phyloP scores from a whole-genome alignment of 176 grass and related monocot species.

The Lolium multiflorum region DNA sequence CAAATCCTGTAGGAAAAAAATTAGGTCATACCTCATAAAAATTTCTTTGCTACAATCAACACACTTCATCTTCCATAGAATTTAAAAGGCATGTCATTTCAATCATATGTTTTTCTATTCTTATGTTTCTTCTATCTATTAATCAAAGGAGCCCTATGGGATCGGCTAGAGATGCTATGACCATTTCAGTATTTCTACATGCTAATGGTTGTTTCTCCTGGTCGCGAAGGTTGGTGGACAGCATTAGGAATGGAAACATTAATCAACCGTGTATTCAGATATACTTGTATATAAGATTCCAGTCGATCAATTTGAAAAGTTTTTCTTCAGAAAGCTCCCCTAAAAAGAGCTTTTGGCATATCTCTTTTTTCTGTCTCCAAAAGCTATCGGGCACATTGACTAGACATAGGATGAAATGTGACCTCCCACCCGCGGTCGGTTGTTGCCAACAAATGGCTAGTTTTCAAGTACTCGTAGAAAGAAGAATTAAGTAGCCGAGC shows the following conservation, averaged over 20 bases:
- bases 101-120: too few species aligned
- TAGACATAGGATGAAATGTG: slow-evolving; percentile 42
- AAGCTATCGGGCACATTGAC: slow-evolving; percentile 35
- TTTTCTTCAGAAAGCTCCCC: background rate
- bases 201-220: background rate
- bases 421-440: slow-evolving; percentile 42
- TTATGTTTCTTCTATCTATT: too few species aligned
- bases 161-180: too few species aligned
- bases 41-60: too few species aligned
- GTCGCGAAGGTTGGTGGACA: background rate
- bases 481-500: background rate
- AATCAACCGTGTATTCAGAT: background rate
- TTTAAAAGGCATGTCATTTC: too few species aligned
- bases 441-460: background rate
- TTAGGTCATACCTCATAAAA: too few species aligned
- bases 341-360: too few species aligned
- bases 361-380: background rate
- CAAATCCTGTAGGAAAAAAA: too few species aligned
- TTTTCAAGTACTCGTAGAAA: background rate
- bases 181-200: too few species aligned
- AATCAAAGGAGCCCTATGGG: too few species aligned
- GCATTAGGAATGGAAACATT: background rate
- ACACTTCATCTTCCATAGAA: too few species aligned
- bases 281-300: background rate
- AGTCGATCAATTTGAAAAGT: background rate